Evolutionary conservation across 208 protist genomes (phyloP).

Genomic region (Leishmania tropica): DNA sequence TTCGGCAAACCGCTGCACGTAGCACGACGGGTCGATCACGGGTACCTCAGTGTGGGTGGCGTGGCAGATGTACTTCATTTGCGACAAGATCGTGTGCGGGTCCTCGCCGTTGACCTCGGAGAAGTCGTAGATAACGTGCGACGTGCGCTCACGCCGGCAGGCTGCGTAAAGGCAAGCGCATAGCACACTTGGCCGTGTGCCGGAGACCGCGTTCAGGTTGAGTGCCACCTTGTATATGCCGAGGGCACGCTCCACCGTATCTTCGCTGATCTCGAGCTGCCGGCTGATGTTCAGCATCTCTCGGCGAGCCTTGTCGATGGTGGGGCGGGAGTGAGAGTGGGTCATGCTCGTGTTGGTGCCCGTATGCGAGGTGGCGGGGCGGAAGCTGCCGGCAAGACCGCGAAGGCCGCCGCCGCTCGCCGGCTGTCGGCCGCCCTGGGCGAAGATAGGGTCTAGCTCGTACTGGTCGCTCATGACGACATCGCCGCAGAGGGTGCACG

Average conservation of each 20-base stretch:
- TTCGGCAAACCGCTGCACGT: slow-evolving; percentile 87
- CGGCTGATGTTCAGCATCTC: slow-evolving; percentile 84
- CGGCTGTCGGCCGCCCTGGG: slow-evolving; percentile 22
- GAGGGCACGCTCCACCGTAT: slow-evolving; percentile 79
- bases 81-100: slow-evolving; percentile 64
- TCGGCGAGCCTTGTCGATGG: slow-evolving; percentile 77
- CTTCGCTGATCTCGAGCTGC: slow-evolving; percentile 70
- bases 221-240: slow-evolving; percentile 85
- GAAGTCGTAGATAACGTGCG: slow-evolving; percentile 94
- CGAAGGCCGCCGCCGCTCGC: slow-evolving; percentile 18
- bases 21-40: slow-evolving; percentile 84
- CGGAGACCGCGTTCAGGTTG: slow-evolving; percentile 69
- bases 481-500: slow-evolving; percentile 86
- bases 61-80: slow-evolving; percentile 80
- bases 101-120: slow-evolving; percentile 54
- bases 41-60: slow-evolving; percentile 84
- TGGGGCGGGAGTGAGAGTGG: slow-evolving; percentile 47
- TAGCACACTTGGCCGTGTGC: slow-evolving; percentile 65
- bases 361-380: slow-evolving; percentile 41
- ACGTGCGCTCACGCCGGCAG: slow-evolving; percentile 77
- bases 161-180: slow-evolving; percentile 89
- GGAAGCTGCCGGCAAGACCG: slow-evolving; percentile 41
- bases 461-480: slow-evolving; percentile 73
- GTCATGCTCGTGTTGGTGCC: slow-evolving; percentile 19
- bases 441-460: slow-evolving; percentile 84